These are phyloP conservation scores for Eucalyptus curtisii DNA, from an alignment of 345 rosid species.

Conservation along the genomic window DNA sequence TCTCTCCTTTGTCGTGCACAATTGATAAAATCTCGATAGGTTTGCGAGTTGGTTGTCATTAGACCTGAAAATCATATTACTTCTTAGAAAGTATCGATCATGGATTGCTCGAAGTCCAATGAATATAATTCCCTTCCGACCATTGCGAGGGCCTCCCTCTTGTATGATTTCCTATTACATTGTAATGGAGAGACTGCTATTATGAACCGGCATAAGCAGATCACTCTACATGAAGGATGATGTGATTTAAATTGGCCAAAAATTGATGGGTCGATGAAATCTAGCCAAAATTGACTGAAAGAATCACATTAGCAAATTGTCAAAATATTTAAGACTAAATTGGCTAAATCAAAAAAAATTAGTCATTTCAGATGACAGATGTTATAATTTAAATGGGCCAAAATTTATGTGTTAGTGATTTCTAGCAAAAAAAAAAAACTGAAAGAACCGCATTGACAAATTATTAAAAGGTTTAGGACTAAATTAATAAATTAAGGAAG, in stretches of 20 bases:
- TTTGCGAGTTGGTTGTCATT: neutral
- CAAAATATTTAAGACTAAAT: too few relatives aligned
- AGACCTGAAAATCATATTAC: neutral
- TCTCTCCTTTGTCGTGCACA: neutral
- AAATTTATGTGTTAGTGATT: neutral
- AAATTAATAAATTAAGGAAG: neutral
- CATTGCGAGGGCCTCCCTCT: neutral
- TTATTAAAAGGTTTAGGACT: too few relatives aligned
- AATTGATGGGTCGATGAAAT: accelerated
- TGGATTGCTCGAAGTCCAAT: neutral
- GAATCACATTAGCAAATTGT: too few relatives aligned
- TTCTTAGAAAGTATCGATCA: neutral
- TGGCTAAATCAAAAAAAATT: too few relatives aligned
- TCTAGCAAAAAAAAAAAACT: neutral
- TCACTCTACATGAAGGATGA: too few relatives aligned
- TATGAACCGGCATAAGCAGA: accelerated
- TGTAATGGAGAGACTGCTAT: neutral
- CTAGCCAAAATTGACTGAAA: accelerated
- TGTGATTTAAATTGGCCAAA: neutral
- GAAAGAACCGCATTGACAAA: too few relatives aligned
- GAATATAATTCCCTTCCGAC: neutral
- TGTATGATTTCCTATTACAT: neutral
- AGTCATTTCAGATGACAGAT: neutral
- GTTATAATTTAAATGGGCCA: neutral
- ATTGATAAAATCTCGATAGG: neutral